phyloP scores from a whole-genome alignment of 2,329 filamentous ascomycete genomes.

The Paecilomyces niveus region DNA sequence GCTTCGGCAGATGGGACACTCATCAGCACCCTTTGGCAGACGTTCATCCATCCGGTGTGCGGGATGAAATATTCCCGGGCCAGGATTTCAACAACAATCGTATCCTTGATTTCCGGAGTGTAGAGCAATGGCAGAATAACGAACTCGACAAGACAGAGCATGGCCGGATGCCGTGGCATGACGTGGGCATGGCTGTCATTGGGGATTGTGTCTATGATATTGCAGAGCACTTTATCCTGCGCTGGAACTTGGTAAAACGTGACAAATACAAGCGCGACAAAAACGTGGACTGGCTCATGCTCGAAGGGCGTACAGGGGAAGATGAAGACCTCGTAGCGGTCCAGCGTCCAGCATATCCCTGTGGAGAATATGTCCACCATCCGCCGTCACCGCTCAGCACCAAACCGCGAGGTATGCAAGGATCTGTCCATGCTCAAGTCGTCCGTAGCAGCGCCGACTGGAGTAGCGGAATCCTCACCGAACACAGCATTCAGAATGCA shows the following conservation, averaged over 20 bases:
- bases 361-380: conserved; percentile 80
- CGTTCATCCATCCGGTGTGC: conserved; percentile 74
- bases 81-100: conserved; percentile 99
- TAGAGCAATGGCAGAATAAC: conserved; percentile 87
- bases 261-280: conserved; percentile 94
- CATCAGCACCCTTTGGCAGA: conserved; percentile 81
- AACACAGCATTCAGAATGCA: conserved; percentile 81
- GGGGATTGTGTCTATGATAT: conserved; percentile 90
- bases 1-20: conserved; percentile 90
- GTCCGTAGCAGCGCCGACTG: conserved; percentile 89
- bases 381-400: conserved; percentile 62
- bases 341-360: conserved; percentile 80
- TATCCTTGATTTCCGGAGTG: conserved; percentile 89
- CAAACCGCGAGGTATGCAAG: conserved; percentile 58
- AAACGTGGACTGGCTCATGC: conserved; percentile 73
- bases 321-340: conserved; percentile 47
- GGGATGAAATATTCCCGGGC: conserved; percentile 82
- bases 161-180: conserved; percentile 97
- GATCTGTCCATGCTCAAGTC: conserved; percentile 73
- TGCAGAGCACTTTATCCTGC: conserved; percentile 85
- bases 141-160: conserved; percentile 86
- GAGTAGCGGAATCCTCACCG: conserved; percentile 80
- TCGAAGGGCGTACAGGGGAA: conserved; percentile 57
- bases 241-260: conserved; percentile 95
- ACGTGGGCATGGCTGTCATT: conserved; percentile 85